Base-by-base conservation (phyloP, 495 filamentous ascomycete species). In the Xylaria intraflava region DNA sequence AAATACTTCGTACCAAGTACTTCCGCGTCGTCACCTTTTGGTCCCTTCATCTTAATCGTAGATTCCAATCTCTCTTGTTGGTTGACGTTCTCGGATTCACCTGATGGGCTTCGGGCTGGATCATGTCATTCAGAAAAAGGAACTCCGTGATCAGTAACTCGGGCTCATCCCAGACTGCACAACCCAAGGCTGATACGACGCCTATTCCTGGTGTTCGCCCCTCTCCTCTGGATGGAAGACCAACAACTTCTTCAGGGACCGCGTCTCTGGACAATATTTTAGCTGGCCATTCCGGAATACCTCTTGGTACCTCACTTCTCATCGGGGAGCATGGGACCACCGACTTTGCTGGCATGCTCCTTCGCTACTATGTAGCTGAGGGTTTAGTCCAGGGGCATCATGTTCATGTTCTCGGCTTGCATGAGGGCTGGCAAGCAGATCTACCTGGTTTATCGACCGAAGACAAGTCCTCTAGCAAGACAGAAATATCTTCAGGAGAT, bases 281-380 rank as follows among this genome's bases (percentile, higher is more conserved):
- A 1, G 89, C 88, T 20, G 89, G 91, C 0, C 90, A 97, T 73
- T 80, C 84, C n/a, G 93, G 94, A 0, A 76, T 97, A 1, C 81
- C 89, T 1, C 73, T 97, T 16, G 92, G 93, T 0, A 91, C 79
- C 26, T 84, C 82, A 1, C 61, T 97, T 4, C 68, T 98, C 19
- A 69, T 97, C n/a, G 89, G 90, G 60, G 93, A 98, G 59, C 87
- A 84, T 60, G 93, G 92, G 2, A 96, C 91, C 16, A 98, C 93
- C 1, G 93, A 98, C 60, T 98, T 92, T 70, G 86, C 87, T 0
- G 89, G 89, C 1, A 78, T 85, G 47, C 74, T 98, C 54, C 74
- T 96, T 17, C 78, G 87, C 41, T 96, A 90, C 64, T 97, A 90
- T 72, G 94, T 89, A 1, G 91, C 92, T 0, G 91, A 98, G 69